A percentile compares a stretch with the other conserved stretches of the same genome.
These are phyloP conservation scores for Fusarium redolens DNA, from an alignment of 2,329 filamentous ascomycete species.

Conservation along the genomic window DNA sequence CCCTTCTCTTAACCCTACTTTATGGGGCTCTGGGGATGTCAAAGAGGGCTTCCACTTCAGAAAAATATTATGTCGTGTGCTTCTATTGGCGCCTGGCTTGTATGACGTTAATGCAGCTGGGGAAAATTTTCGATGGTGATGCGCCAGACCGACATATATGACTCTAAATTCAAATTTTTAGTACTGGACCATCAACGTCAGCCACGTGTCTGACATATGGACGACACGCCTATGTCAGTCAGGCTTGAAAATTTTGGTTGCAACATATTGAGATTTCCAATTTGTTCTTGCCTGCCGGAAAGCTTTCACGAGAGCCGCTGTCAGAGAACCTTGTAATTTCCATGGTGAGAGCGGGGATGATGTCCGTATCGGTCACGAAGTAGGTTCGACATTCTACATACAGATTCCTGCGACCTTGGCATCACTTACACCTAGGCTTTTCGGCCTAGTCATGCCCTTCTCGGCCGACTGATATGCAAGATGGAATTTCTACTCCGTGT, in stretches of 20 bases:
- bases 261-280: constrained; percentile 17
- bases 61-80: constrained; percentile 11
- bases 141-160: constrained; percentile 19
- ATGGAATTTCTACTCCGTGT: constrained; percentile 31
- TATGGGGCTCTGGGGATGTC: constrained; percentile 27
- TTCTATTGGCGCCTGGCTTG: constrained; percentile 9
- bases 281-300: constrained; percentile 24
- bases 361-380: constrained; percentile 28
- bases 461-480: constrained; percentile 40
- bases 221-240: constrained; percentile 7
- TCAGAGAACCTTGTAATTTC: constrained; percentile 19
- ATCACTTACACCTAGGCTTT: constrained; percentile 25
- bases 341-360: constrained; percentile 26
- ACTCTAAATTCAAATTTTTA: constrained; percentile 11
- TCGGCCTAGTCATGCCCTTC: constrained; percentile 38
- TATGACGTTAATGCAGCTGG: constrained; percentile 2
- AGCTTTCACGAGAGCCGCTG: constrained; percentile 10
- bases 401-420: constrained; percentile 33
- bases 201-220: constrained; percentile 30
- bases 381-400: constrained; percentile 19
- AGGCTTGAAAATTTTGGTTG: constrained; percentile 8
- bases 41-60: constrained; percentile 16
- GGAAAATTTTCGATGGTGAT: constrained; percentile 8
- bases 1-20: constrained; percentile 25
- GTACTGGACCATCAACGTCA: constrained; percentile 18